These are phyloP conservation scores for Glonium stellatum DNA, from an alignment of 495 filamentous ascomycete genomes.

Conservation along the genomic window DNA sequence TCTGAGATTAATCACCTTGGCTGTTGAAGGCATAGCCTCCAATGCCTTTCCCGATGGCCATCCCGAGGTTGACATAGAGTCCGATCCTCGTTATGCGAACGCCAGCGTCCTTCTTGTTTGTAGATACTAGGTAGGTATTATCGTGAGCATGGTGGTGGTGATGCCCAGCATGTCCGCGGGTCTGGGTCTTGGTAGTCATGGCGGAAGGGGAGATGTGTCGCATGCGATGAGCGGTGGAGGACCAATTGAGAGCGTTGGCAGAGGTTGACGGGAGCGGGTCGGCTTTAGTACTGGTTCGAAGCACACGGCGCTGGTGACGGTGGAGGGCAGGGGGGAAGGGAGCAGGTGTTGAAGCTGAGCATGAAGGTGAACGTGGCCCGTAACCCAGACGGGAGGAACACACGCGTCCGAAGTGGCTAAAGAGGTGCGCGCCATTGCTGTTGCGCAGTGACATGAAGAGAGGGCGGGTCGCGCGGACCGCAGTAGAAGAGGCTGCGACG, in stretches of 20 bases:
- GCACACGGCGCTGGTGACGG: conserved; percentile 18
- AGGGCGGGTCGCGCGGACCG: conserved; percentile 1
- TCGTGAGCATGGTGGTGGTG: conserved; percentile 66
- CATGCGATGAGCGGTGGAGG: conserved; percentile 20
- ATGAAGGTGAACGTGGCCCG: conserved; percentile 25
- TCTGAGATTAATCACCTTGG: conserved; percentile 42
- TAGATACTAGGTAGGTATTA: conserved; percentile 81
- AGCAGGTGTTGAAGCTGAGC: neutral
- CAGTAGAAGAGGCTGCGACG: conserved; percentile 6
- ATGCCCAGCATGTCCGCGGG: conserved; percentile 47
- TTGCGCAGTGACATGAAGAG: conserved; percentile 22
- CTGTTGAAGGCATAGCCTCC: conserved; percentile 93
- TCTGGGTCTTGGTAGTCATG: conserved; percentile 38
- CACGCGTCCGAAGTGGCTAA: conserved; percentile 24
- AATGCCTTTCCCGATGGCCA: conserved; percentile 87
- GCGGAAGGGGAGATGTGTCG: conserved; percentile 23
- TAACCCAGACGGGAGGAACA: conserved; percentile 1
- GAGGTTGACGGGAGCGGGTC: neutral
- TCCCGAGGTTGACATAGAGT: conserved; percentile 81
- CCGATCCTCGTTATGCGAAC: conserved; percentile 93
- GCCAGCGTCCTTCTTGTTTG: conserved; percentile 85
- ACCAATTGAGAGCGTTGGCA: conserved; percentile 21
- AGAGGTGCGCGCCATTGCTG: conserved; percentile 19
- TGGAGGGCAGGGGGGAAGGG: neutral
- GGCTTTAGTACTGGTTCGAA: conserved; percentile 15